phyloP scores from a whole-genome alignment of 2,329 filamentous ascomycete genomes.

The Xylariaceae sp. region DNA sequence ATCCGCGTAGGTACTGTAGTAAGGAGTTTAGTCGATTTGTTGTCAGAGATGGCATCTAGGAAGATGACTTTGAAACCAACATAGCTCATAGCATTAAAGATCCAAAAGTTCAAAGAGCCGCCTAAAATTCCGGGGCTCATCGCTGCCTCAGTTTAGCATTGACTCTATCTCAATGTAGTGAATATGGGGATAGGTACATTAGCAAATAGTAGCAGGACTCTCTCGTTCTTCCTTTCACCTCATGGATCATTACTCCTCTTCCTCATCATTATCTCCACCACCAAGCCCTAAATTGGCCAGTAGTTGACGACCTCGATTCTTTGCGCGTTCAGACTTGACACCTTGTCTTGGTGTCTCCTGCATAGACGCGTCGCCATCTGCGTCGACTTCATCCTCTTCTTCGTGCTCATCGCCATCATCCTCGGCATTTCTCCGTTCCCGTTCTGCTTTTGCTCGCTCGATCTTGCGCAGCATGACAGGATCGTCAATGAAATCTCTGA shows the following conservation, averaged over 20 bases:
- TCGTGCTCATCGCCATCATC: slow-evolving; percentile 42
- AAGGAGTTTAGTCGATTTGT: too few species aligned
- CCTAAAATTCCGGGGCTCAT: too few species aligned
- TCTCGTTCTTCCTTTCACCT: background rate
- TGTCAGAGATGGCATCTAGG: background rate
- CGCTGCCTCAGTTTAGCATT: too few species aligned
- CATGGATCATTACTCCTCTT: background rate
- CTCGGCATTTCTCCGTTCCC: slow-evolving; percentile 43
- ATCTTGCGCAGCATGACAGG: slow-evolving; percentile 56
- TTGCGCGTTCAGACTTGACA: slow-evolving; percentile 23
- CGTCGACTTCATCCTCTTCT: slow-evolving; percentile 28
- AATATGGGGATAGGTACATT: background rate
- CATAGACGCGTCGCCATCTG: slow-evolving; percentile 26
- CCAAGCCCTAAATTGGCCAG: slow-evolving; percentile 11
- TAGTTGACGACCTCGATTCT: slow-evolving; percentile 16
- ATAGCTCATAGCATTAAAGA: too few species aligned
- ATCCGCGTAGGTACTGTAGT: too few species aligned
- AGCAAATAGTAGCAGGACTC: too few species aligned
- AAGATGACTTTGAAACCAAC: background rate
- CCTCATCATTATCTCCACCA: background rate
- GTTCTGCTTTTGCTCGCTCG: slow-evolving; percentile 45
- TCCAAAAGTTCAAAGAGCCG: too few species aligned
- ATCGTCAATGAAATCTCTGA: slow-evolving; percentile 56
- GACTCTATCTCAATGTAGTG: too few species aligned
- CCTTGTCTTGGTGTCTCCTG: slow-evolving; percentile 10